Evolutionary conservation across 2,329 filamentous ascomycete genomes (phyloP).

Genomic region (Neofusicoccum kwambonambiense): DNA sequence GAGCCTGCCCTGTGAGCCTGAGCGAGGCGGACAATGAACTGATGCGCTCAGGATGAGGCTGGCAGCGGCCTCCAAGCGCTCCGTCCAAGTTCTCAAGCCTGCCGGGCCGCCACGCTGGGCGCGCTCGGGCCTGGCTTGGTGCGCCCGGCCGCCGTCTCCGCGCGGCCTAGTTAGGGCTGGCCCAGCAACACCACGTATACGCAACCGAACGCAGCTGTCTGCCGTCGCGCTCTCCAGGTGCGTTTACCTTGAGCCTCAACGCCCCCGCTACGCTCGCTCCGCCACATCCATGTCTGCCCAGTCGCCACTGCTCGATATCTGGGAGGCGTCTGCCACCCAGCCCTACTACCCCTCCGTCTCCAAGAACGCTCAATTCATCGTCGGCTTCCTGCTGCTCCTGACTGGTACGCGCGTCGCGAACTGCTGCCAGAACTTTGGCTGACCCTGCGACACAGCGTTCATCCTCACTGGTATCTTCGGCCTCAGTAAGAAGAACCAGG

Average conservation of each 20-base stretch:
- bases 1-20: neutral
- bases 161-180: constrained; percentile 7
- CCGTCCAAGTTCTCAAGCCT: neutral
- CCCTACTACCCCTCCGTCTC: constrained; percentile 77
- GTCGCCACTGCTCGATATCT: constrained; percentile 72
- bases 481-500: constrained; percentile 61
- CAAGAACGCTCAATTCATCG: constrained; percentile 80
- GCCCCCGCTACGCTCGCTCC: neutral
- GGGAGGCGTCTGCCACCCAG: constrained; percentile 86
- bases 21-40: constrained; percentile 11
- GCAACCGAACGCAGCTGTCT: neutral
- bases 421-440: constrained; percentile 23
- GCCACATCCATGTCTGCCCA: constrained; percentile 15
- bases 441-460: constrained; percentile 50
- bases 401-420: constrained; percentile 49
- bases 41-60: constrained; percentile 14
- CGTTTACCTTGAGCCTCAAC: constrained; percentile 1
- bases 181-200: constrained; percentile 17
- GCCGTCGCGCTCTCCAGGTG: neutral
- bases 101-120: constrained; percentile 6
- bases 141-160: neutral
- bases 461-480: constrained; percentile 76
- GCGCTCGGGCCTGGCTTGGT: neutral
- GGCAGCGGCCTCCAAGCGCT: constrained; percentile 8
- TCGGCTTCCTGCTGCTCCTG: constrained; percentile 74